Evolutionary conservation across 108 stramenopile species (phyloP), one percentile per base, ranked within the genome.

Genomic region (Asterionellopsis glacialis): DNA sequence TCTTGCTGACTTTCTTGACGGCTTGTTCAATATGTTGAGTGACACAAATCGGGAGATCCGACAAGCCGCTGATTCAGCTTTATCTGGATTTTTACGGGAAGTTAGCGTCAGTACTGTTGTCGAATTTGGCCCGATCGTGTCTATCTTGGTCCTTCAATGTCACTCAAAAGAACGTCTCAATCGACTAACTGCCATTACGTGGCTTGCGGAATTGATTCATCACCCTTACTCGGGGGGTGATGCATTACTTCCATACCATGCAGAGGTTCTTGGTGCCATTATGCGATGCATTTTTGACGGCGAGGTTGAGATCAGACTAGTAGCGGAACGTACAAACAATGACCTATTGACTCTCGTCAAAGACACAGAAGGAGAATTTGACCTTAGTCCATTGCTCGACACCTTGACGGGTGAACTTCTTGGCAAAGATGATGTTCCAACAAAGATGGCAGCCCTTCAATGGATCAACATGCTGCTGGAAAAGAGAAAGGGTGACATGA

Each of bases 401-500:
- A 88, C 93, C 10, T 75, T 98, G 41, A 94, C 75, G 16, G 80
- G 74, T 45, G 95, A 97, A 73, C 63, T 97, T 23, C 63, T 84
- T 42, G 79, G 80, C 38, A 87, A 88, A 54, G 88, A 90, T 61
- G 85, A 96, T 70, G 95, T 97, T 27, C 92, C 93, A 2, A 97
- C 96, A 22, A 94, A 96, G 59, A 89, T 98, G 87, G 92, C 94
- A 22, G 69, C 82, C 0, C 57, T 98, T 63, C 69, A 82, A 44
- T 99, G 98, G 98, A 93, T 98, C 70, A 92, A 95, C 54, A 97
- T 99, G 98, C 74, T 99, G 59, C 81, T 98, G 59, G 96, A 97
- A 66, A 98, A 97, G 78, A 75, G 82, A 61, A 82, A 82, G 42
- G 63, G 64, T 3, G 95, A 95, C 57, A 98, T 99, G 96, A 90